Evolutionary conservation across 331 rosid species (phyloP).

Genomic region (Erythrophleum ivorense): DNA sequence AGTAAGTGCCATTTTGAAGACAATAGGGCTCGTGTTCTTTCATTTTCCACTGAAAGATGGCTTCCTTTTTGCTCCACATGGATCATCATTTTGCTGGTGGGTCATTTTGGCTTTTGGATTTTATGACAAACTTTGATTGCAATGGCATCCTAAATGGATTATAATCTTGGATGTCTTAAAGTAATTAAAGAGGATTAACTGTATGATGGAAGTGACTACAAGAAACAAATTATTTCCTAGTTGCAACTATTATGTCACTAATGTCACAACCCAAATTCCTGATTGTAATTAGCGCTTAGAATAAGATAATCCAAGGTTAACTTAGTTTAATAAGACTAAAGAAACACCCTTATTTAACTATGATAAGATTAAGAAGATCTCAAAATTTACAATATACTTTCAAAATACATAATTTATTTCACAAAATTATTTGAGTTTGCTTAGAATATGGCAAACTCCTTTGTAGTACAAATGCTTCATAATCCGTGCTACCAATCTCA

Average conservation of each 20-base stretch:
- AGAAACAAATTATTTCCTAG: slow-evolving; percentile 7
- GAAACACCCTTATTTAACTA: too few relatives aligned
- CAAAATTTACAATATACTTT: too few relatives aligned
- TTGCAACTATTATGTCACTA: not conserved
- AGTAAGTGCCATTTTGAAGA: slow-evolving; percentile 49
- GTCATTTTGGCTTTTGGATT: slow-evolving; percentile 30
- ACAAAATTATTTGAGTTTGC: too few relatives aligned
- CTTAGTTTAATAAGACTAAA: too few relatives aligned
- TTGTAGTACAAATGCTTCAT: too few relatives aligned
- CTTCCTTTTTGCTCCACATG: slow-evolving; percentile 46
- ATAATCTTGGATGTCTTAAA: not conserved
- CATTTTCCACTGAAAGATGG: slow-evolving; percentile 63
- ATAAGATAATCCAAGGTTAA: too few relatives aligned
- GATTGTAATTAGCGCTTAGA: too few relatives aligned
- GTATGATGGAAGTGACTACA: slow-evolving; percentile 28
- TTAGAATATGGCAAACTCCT: too few relatives aligned
- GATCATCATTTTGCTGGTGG: slow-evolving; percentile 47
- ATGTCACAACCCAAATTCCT: too few relatives aligned
- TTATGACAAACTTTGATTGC: slow-evolving; percentile 14
- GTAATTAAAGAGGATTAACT: not conserved
- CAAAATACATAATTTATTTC: too few relatives aligned
- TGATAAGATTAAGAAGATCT: too few relatives aligned
- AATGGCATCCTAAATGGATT: slow-evolving; percentile 27
- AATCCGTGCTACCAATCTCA: too few relatives aligned
- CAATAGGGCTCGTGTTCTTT: slow-evolving; percentile 42